Evolutionary conservation across 768 basidiomycete species (phyloP), one percentile per base, ranked within the genome.

Genomic region (Rhodotorula sphaerocarpa): DNA sequence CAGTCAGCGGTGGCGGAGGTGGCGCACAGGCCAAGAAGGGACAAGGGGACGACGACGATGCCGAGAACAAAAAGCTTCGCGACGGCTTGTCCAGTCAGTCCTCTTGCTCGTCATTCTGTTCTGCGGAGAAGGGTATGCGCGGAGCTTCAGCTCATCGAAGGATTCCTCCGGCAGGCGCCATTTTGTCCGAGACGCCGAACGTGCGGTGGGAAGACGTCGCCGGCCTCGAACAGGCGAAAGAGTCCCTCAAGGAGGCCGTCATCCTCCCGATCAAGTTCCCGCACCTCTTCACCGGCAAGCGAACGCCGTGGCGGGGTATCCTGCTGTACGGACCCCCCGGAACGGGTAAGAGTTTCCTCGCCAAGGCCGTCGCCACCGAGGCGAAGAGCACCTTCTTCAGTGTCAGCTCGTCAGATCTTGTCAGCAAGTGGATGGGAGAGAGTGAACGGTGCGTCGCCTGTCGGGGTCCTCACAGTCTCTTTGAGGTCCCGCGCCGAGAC

Each of bases 251-350:
- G 74, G 95, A 97, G 75, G 93, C 95, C 42, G 95, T 97, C 74
- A 95, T 97, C 74, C 80, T 99, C n/a, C 95, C 95, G 7, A 96
- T 96, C 81, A 97, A 97, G 75, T 97, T 96, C 72, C 95, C 95
- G 3, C 91, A 96, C 76, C 81, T 99, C 33, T 99, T 99, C 77
- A 96, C 92, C 2, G 95, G 93, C 43, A 97, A 97, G 76, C 86
- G 95, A 23, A 96, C 92, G 15, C 93, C 95, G 4, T 97, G 95
- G 95, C 82, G 81, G 51, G 95, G 95, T 11, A 97, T 99, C 55
- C 77, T 99, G 59, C 79, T 99, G 6, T 99, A 99, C 73, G 95
- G 95, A 0, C 95, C 95, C 23, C 95, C 95, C 0, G 95, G 95
- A 5, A 97, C 95, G 15, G 95, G 95, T 20, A 99, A 99, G 78